Conservation (phyloP, 306 rosid genomes). For the Leucaena leucocephala region DNA sequence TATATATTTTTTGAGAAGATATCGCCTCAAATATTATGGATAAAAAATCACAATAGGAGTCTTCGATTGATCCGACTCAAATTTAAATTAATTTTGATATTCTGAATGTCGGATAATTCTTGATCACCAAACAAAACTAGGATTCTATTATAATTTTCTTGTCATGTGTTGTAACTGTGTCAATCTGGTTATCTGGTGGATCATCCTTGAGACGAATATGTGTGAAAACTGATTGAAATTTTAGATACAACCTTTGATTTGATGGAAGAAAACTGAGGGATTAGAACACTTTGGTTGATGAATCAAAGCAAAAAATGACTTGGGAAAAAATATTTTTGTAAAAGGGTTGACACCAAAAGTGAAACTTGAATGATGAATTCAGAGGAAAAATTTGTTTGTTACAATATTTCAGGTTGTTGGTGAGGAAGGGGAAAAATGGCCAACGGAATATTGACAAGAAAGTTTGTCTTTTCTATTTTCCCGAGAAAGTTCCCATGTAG, state of each 20-base stretch:
- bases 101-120: no score
- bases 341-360: not conserved
- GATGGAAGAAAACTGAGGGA: no score
- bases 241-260: conserved; percentile 21
- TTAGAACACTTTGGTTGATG: not conserved
- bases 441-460: not conserved
- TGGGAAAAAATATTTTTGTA: not conserved
- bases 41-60: no score
- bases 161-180: no score
- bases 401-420: not conserved
- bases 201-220: not conserved
- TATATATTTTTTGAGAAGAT: no score
- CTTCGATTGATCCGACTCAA: no score
- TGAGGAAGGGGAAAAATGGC: not conserved
- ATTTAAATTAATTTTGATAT: no score
- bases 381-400: not conserved
- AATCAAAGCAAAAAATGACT: not conserved
- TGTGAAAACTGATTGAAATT: conserved; percentile 1
- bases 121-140: no score
- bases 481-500: not conserved
- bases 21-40: no score
- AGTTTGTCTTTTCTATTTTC: not conserved
- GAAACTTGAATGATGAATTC: not conserved
- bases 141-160: no score
- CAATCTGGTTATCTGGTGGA: not conserved